Evolutionary conservation across 1,284 basidiomycete genomes (phyloP).

Genomic region (Papiliotrema nemorosa): DNA sequence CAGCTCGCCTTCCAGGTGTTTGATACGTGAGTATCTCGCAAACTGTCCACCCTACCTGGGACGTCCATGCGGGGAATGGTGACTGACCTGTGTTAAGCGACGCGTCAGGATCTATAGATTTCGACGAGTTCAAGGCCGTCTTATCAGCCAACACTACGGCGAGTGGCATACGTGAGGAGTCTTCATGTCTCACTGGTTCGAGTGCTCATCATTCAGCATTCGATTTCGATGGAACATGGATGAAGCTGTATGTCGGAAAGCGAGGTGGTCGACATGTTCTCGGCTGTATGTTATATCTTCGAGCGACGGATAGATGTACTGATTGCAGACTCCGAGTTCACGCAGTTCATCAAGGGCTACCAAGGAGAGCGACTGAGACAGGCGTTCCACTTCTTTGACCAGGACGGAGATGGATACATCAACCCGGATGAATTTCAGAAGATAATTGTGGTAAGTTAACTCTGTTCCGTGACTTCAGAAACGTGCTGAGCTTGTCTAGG

Average conservation of each 20-base stretch:
- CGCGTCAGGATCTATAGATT: conserved; percentile 80
- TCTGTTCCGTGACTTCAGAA: not conserved
- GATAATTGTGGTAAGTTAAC: conserved; percentile 71
- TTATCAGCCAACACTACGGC: conserved; percentile 68
- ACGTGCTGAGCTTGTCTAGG: conserved; percentile 52
- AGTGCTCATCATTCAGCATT: conserved; percentile 56
- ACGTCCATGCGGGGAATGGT: not conserved
- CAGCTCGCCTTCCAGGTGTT: conserved; percentile 96
- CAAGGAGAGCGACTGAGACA: conserved; percentile 93
- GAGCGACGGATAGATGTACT: conserved; percentile 2
- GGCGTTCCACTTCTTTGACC: conserved; percentile 84
- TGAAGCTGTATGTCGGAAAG: conserved; percentile 88
- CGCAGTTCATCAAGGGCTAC: conserved; percentile 87
- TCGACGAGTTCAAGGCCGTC: conserved; percentile 88
- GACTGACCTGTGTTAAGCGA: conserved; percentile 59
- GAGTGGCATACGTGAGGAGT: conserved; percentile 60
- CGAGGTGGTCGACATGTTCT: conserved; percentile 83
- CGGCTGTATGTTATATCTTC: conserved; percentile 63
- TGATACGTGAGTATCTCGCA: conserved; percentile 66
- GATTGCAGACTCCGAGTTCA: conserved; percentile 80
- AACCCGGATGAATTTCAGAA: conserved; percentile 84
- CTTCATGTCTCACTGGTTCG: not conserved
- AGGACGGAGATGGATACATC: conserved; percentile 86
- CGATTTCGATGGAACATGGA: conserved; percentile 92
- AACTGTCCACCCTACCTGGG: not conserved